phyloP scores from a whole-genome alignment of 768 basidiomycete species.

The Pleurotus eryngii region DNA sequence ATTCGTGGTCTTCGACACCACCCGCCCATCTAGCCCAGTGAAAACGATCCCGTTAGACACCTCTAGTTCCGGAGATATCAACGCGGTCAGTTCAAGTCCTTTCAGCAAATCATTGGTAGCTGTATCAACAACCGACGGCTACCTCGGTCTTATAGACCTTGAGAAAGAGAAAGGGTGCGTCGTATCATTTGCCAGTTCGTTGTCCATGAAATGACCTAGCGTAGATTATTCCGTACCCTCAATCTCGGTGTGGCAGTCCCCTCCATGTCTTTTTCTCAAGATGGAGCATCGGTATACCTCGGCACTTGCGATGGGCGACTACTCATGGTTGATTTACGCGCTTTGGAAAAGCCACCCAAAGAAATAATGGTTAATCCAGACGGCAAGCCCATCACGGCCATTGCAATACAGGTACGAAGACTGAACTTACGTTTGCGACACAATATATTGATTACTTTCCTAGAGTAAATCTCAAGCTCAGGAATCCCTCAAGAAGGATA shows the following conservation, averaged over 20 bases:
- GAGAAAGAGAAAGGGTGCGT: slow-evolving; percentile 73
- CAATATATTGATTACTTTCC: neutral
- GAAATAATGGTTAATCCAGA: slow-evolving; percentile 45
- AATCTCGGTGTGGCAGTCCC: slow-evolving; percentile 52
- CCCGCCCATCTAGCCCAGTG: slow-evolving; percentile 50
- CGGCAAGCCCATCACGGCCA: slow-evolving; percentile 44
- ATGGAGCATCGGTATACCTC: slow-evolving; percentile 63
- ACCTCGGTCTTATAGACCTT: slow-evolving; percentile 60
- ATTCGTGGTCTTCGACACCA: slow-evolving; percentile 61
- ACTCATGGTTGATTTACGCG: slow-evolving; percentile 61
- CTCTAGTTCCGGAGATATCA: slow-evolving; percentile 41
- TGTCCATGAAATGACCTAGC: neutral
- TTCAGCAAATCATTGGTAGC: slow-evolving; percentile 75
- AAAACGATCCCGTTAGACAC: slow-evolving; percentile 44
- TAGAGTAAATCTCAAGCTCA: slow-evolving; percentile 20
- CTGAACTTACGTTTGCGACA: neutral
- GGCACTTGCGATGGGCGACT: slow-evolving; percentile 65
- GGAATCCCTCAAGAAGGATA: neutral
- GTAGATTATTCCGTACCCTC: slow-evolving; percentile 58
- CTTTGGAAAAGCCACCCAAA: slow-evolving; percentile 63
- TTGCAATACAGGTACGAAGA: slow-evolving; percentile 53
- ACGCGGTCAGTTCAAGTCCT: slow-evolving; percentile 61
- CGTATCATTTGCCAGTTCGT: neutral
- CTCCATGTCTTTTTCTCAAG: slow-evolving; percentile 63
- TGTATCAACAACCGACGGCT: slow-evolving; percentile 50